phyloP scores from a whole-genome alignment of 768 basidiomycete species.

The Mycena capillaripes region DNA sequence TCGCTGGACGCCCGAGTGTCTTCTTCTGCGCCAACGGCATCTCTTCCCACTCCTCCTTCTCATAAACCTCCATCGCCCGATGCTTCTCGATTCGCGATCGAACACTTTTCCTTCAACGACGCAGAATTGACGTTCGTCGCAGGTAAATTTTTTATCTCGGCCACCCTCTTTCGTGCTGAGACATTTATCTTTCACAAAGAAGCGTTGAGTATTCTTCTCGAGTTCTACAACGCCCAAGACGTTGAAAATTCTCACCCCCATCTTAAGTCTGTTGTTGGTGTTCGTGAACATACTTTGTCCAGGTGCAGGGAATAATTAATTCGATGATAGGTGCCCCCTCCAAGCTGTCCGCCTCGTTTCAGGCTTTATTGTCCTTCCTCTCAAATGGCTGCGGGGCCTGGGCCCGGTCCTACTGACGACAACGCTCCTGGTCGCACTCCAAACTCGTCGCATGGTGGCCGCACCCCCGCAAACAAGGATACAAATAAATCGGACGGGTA shows the following conservation, averaged over 20 bases:
- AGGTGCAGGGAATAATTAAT: conserved; percentile 10
- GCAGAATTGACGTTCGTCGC: conserved; percentile 69
- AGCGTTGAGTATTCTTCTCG: conserved; percentile 73
- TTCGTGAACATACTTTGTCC: conserved; percentile 49
- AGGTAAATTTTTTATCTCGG: conserved; percentile 56
- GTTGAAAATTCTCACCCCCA: conserved; percentile 60
- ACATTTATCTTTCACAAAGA: conserved; percentile 54
- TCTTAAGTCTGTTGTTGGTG: conserved; percentile 63
- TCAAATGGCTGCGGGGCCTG: conserved; percentile 44
- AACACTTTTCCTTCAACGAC: conserved; percentile 75
- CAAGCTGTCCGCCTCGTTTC: conserved; percentile 48
- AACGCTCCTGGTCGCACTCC: conserved; percentile 63
- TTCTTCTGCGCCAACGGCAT: conserved; percentile 77
- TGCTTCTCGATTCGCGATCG: conserved; percentile 74
- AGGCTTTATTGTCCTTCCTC: conserved; percentile 49
- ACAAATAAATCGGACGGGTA: conserved; percentile 14
- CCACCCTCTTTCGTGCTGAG: conserved; percentile 13
- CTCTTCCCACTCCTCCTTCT: conserved; percentile 86
- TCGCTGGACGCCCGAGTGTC: conserved; percentile 84
- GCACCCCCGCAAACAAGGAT: conserved; percentile 59
- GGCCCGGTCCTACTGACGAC: conserved; percentile 43
- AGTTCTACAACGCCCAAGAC: conserved; percentile 81
- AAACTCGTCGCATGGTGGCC: conserved; percentile 71
- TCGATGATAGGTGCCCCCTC: conserved; percentile 62
- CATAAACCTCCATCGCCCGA: conserved; percentile 82